Conservation (phyloP, 495 filamentous ascomycete species). For the Neurospora discreta region DNA sequence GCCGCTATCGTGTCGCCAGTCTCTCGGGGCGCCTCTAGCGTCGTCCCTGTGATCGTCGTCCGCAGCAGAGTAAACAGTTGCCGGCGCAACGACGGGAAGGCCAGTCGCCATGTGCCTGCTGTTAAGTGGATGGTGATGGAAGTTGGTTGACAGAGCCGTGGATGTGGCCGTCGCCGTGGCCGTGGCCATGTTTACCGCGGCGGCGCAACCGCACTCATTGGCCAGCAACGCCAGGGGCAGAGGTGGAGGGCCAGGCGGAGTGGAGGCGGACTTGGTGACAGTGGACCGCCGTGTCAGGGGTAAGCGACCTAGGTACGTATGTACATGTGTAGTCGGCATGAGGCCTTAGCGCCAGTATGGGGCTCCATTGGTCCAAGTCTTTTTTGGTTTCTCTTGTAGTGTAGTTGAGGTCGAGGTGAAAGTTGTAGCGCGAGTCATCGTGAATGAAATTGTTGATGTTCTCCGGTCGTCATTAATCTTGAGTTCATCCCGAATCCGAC, state of each 20-base stretch:
- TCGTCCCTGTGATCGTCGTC: slow-evolving; percentile 6
- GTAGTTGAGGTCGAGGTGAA: too few species aligned
- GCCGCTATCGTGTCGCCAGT: background rate
- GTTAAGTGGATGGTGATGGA: background rate
- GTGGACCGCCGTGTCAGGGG: background rate
- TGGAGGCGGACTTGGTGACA: background rate
- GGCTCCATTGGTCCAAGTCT: background rate
- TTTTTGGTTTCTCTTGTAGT: background rate
- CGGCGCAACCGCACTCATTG: background rate
- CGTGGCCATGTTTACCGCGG: slow-evolving; percentile 3
- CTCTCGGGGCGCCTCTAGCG: background rate
- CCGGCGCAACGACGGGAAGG: background rate
- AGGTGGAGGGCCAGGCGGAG: background rate
- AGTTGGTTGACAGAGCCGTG: slow-evolving; percentile 7
- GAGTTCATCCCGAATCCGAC: background rate
- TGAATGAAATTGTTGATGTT: background rate
- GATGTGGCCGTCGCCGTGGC: slow-evolving; percentile 10
- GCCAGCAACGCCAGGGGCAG: background rate
- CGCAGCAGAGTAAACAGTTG: background rate
- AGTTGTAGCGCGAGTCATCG: background rate
- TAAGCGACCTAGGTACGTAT: too few species aligned
- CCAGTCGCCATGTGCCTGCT: slow-evolving; percentile 7
- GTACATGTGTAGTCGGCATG: background rate
- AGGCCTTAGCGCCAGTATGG: background rate
- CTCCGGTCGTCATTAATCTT: background rate